These are phyloP conservation scores for Didymella arachidicola DNA, from an alignment of 2,329 filamentous ascomycete species.

Conservation along the genomic window DNA sequence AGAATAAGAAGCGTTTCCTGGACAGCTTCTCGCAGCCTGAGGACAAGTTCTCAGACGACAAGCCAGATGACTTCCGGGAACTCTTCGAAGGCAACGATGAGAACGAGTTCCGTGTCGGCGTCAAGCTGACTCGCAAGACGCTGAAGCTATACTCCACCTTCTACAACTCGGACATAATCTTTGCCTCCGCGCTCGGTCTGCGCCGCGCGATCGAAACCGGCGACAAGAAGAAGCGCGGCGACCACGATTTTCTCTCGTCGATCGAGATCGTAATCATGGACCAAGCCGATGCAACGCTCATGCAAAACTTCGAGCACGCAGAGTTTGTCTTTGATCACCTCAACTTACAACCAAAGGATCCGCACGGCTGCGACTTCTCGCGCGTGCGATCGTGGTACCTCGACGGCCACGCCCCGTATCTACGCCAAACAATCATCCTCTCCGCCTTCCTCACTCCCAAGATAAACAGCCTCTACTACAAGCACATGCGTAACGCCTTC, in stretches of 20 bases:
- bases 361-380: constrained; percentile 92
- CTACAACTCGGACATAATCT: constrained; percentile 94
- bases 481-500: constrained; percentile 78
- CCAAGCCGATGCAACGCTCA: constrained; percentile 89
- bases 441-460: constrained; percentile 88
- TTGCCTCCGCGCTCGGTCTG: constrained; percentile 88
- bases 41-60: constrained; percentile 73
- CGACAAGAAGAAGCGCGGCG: constrained; percentile 67
- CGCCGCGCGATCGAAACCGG: constrained; percentile 87
- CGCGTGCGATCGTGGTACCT: constrained; percentile 91
- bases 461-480: constrained; percentile 78
- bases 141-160: constrained; percentile 95
- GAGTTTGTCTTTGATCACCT: constrained; percentile 91
- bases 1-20: constrained; percentile 91
- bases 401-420: constrained; percentile 79
- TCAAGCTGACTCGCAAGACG: constrained; percentile 96
- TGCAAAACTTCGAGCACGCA: constrained; percentile 99
- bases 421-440: constrained; percentile 85
- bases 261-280: constrained; percentile 91
- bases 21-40: constrained; percentile 79
- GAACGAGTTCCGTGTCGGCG: constrained; percentile 93
- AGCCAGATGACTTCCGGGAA: constrained; percentile 85
- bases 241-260: constrained; percentile 91
- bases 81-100: constrained; percentile 95
- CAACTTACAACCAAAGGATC: constrained; percentile 86